Conservation (phyloP, 2,329 filamentous ascomycete species). For the Raffaelea ambrosiae region DNA sequence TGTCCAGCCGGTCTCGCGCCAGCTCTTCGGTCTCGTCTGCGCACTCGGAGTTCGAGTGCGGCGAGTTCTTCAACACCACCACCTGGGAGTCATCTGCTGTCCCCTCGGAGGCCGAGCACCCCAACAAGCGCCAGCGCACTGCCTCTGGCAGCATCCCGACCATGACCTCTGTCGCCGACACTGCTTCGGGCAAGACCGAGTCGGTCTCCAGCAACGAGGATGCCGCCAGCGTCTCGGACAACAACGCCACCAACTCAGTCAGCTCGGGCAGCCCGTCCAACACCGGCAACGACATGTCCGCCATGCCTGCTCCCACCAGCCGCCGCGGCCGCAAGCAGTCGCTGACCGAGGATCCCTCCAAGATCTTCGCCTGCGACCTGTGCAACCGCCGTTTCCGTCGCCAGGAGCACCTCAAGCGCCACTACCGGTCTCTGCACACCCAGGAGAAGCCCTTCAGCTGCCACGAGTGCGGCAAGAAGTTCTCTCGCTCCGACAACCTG, state of each 20-base stretch:
- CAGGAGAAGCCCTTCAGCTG: conserved; percentile 98
- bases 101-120: conserved; percentile 40
- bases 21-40: conserved; percentile 60
- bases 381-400: conserved; percentile 97
- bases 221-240: conserved; percentile 5
- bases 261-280: conserved; percentile 26
- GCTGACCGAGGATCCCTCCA: conserved; percentile 91
- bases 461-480: conserved; percentile 97
- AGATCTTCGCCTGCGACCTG: conserved; percentile 94
- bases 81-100: conserved; percentile 57
- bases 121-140: conserved; percentile 53
- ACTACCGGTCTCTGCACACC: conserved; percentile 96
- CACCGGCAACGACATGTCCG: conserved; percentile 20
- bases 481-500: conserved; percentile 94
- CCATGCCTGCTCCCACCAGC: conserved; percentile 55
- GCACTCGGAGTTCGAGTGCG: conserved; percentile 54
- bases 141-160: conserved; percentile 18
- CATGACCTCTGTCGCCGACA: conserved; percentile 31
- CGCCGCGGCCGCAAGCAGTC: conserved; percentile 98
- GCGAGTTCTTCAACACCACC: conserved; percentile 64
- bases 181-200: conserved; percentile 22
- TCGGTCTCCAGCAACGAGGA: conserved; percentile 14
- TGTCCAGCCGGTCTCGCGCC: conserved; percentile 51
- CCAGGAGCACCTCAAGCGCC: conserved; percentile 96
- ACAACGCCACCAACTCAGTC: conserved; percentile 23